These are phyloP conservation scores for Apiotrichum siamense DNA, from an alignment of 1,284 basidiomycete genomes.

Conservation along the genomic window DNA sequence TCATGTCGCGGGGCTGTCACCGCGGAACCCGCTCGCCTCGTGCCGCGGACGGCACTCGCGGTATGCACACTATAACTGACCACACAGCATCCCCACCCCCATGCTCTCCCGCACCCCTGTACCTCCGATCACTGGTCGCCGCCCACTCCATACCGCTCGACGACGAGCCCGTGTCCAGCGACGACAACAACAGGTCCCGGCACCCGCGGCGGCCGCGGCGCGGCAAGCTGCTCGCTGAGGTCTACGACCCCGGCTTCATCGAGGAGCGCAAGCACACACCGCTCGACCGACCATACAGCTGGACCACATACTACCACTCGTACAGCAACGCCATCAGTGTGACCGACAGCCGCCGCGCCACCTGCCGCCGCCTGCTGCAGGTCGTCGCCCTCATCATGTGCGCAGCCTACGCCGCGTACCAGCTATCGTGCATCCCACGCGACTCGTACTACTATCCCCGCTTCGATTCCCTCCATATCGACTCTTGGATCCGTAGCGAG, in stretches of 20 bases:
- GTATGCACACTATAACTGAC: neutral
- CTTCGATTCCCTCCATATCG: neutral
- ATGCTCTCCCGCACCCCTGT: neutral
- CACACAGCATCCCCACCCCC: neutral
- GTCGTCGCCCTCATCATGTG: neutral
- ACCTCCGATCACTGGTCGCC: neutral
- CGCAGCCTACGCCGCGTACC: neutral
- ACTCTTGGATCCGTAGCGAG: slow-evolving; percentile 11
- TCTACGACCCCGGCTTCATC: neutral
- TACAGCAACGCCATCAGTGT: neutral
- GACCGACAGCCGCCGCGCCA: neutral
- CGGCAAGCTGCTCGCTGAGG: neutral
- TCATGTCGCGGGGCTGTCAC: too few relatives aligned
- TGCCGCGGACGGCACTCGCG: neutral
- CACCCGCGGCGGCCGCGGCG: neutral
- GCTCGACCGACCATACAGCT: neutral
- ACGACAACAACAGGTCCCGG: neutral
- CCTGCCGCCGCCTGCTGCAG: neutral
- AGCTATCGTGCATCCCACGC: neutral
- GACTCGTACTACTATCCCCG: neutral
- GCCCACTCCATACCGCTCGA: neutral
- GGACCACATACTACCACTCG: neutral
- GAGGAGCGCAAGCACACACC: neutral
- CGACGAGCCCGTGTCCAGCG: neutral
- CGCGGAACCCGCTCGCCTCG: too few relatives aligned